Base-by-base conservation (phyloP, 768 basidiomycete species). In the Imleria badia region DNA sequence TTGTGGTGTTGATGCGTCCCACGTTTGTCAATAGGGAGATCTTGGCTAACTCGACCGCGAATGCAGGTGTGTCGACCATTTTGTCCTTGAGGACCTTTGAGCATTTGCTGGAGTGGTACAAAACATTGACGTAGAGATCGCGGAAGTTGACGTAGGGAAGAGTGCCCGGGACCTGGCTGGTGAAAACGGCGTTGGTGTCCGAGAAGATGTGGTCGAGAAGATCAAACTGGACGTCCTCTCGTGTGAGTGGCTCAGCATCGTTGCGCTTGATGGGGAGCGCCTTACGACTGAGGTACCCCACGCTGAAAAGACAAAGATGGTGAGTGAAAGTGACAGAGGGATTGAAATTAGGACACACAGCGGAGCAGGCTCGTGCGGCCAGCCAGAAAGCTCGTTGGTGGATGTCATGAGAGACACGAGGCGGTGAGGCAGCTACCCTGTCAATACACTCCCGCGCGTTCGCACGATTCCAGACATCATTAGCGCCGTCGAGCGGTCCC, bases 1-100 rank as follows among this genome's bases (percentile, higher is more conserved):
- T 86, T 31, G 93, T 94, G 36, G 94, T 95, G 66, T 94, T 95
- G 72, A 95, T 90, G 58, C 91, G 78, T 23, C 93, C 93, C 44
- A 94, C 88, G 66, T 96, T 96, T 48, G 91, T 91, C 49, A 94
- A 76, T 33, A 94, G 77, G 26, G 88, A 86, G 35, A 94, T 83
- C 73, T 93, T 92, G 48, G 86, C 87, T 48, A 92, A 81, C 70
- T 91, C 90, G 59, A 85, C 73, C 6, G 84, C 86, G 68, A 91
- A 92, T 8, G 82, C 82, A 14, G 89, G 88, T 1, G 82, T 87
- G 51, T 92, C 89, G 47, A 84, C 72, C 85, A 95, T 90, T 72
- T 93, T 93, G 67, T 90, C 87, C 71, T 89, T 87, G 69, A 94
- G 80, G 39, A 89, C 87, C 73, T 91, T 91, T 61, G 91, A 93